These are phyloP conservation scores for Trichoderma virens DNA, from an alignment of 495 filamentous ascomycete species.

Conservation along the genomic window DNA sequence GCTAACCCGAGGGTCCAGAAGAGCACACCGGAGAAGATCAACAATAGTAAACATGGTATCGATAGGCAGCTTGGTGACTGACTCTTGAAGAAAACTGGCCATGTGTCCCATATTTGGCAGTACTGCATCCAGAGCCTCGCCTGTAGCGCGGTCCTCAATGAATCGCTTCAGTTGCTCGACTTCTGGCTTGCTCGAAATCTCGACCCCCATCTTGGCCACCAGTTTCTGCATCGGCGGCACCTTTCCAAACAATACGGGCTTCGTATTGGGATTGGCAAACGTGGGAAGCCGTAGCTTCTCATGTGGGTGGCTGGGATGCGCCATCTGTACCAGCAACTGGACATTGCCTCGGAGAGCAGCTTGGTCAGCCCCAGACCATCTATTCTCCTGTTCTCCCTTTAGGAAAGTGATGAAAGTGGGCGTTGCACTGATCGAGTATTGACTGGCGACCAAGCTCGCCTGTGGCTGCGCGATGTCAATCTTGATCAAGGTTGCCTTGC, in stretches of 20 bases:
- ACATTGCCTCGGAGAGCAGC: slow-evolving; percentile 62
- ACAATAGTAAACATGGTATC: slow-evolving; percentile 67
- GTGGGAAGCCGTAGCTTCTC: slow-evolving; percentile 59
- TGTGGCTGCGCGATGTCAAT: slow-evolving; percentile 63
- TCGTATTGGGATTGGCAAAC: slow-evolving; percentile 52
- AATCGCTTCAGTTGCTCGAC: slow-evolving; percentile 56
- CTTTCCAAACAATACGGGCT: slow-evolving; percentile 68
- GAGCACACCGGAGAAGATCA: slow-evolving; percentile 70
- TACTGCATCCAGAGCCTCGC: slow-evolving; percentile 50
- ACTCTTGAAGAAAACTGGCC: slow-evolving; percentile 41
- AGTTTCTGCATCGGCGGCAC: slow-evolving; percentile 80
- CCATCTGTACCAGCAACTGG: slow-evolving; percentile 66
- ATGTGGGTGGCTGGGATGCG: slow-evolving; percentile 72
- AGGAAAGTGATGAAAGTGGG: slow-evolving; percentile 90
- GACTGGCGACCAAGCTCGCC: slow-evolving; percentile 55
- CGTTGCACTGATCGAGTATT: slow-evolving; percentile 65
- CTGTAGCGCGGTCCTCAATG: slow-evolving; percentile 45
- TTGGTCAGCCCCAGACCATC: slow-evolving; percentile 73
- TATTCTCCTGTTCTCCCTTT: slow-evolving; percentile 63
- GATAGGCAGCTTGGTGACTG: slow-evolving; percentile 42
- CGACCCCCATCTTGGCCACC: slow-evolving; percentile 59
- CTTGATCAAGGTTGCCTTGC: slow-evolving; percentile 68
- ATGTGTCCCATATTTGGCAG: slow-evolving; percentile 54
- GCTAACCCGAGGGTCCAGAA: slow-evolving; percentile 77
- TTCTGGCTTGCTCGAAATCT: slow-evolving; percentile 39